Conservation (phyloP, 345 rosid species). For the Syzygium aromaticum region DNA sequence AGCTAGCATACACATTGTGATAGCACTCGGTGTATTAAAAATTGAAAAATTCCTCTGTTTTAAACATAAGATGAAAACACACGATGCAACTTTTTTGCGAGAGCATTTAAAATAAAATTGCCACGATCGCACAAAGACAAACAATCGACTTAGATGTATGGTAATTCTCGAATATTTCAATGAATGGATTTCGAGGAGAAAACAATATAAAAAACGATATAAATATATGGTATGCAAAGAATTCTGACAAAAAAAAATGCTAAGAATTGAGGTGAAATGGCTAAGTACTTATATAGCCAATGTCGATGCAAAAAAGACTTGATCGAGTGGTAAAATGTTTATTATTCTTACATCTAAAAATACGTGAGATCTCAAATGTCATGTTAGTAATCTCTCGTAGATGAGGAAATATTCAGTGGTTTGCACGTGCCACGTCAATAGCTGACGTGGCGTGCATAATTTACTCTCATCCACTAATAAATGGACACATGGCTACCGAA, state of each 20-base stretch:
- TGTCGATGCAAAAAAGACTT: neutral
- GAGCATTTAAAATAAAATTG: neutral
- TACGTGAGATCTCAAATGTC: neutral
- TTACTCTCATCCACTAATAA: too few relatives aligned
- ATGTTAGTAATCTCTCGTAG: neutral
- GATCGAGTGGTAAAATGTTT: neutral
- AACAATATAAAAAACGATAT: neutral
- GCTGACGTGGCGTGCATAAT: too few relatives aligned
- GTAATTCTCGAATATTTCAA: neutral
- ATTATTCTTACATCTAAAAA: neutral
- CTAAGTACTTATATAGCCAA: neutral
- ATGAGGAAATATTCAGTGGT: too few relatives aligned
- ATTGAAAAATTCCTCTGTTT: too few relatives aligned
- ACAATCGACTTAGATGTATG: neutral
- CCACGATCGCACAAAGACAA: neutral
- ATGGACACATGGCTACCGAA: too few relatives aligned
- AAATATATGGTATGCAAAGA: too few relatives aligned
- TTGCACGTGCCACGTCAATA: too few relatives aligned
- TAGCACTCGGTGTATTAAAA: too few relatives aligned
- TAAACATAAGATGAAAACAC: too few relatives aligned
- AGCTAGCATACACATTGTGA: too few relatives aligned
- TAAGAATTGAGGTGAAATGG: neutral
- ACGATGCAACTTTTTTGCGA: too few relatives aligned
- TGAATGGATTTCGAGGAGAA: neutral
- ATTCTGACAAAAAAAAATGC: neutral